Percentiles rank a stretch among this genome's conserved stretches.
Evolutionary conservation across 768 basidiomycete species (phyloP).

Genomic region (Mycena alexandri): DNA sequence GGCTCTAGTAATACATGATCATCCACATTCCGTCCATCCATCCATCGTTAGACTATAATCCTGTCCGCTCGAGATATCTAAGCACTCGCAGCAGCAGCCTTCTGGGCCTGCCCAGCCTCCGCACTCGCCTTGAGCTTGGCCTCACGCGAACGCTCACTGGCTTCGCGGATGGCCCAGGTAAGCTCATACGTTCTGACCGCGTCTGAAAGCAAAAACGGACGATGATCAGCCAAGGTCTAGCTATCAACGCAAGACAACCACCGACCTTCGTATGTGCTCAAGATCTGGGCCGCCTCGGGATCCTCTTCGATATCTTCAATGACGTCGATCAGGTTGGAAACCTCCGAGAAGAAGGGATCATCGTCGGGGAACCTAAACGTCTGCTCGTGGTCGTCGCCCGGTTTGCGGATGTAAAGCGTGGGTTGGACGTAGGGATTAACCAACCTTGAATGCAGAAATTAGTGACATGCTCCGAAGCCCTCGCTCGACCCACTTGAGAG

Average conservation of each 20-base stretch:
- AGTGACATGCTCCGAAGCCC: too few species aligned
- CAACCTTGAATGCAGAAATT: slow-evolving; percentile 72
- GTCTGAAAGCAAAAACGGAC: slow-evolving; percentile 57
- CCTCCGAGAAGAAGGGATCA: slow-evolving; percentile 95
- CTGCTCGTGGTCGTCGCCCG: slow-evolving; percentile 84
- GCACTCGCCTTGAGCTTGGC: slow-evolving; percentile 55
- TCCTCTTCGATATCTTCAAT: slow-evolving; percentile 93
- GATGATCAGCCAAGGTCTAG: slow-evolving; percentile 16
- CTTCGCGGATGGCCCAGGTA: slow-evolving; percentile 92
- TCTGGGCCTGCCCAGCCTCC: slow-evolving; percentile 42
- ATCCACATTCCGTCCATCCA: slow-evolving; percentile 6
- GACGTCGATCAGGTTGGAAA: slow-evolving; percentile 89
- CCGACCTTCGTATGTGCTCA: slow-evolving; percentile 87
- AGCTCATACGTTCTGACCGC: slow-evolving; percentile 91
- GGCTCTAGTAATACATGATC: slow-evolving; percentile 22
- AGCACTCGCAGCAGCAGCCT: slow-evolving; percentile 13
- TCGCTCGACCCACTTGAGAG: too few species aligned
- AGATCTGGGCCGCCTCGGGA: slow-evolving; percentile 81
- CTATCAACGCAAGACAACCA: slow-evolving; percentile 6
- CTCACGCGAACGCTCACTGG: slow-evolving; percentile 75
- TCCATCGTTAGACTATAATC: background rate
- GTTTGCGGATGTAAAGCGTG: slow-evolving; percentile 85
- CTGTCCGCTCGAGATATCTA: slow-evolving; percentile 14
- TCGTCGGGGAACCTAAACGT: slow-evolving; percentile 80
- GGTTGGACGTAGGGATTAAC: slow-evolving; percentile 96